Evolutionary conservation across 2,329 filamentous ascomycete species (phyloP), one percentile per base, ranked within the genome.

Genomic region (Calonectria crousiana): DNA sequence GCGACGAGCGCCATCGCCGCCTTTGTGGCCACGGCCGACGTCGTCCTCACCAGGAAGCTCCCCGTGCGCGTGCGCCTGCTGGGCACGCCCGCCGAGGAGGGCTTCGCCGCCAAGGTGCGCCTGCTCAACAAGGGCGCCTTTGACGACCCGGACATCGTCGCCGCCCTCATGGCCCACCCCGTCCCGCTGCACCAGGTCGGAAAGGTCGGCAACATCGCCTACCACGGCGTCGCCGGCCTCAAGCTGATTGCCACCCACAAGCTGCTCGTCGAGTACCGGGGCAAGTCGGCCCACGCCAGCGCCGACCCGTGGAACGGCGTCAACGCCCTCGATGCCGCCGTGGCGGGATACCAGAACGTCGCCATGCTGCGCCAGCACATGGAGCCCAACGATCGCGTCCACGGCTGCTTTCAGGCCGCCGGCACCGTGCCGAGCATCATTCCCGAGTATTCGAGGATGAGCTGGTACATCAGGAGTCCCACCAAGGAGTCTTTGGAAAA

Each of bases 11-110:
- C 83, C 1, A 75, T 87, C 9, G 84, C 84, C 0, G 82, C 84
- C 8, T 87, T 86, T 56, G 78, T 87, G 16, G 85, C 82, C 14
- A 78, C 82, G 0, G 84, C 82, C 82, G 83, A 0, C 13, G 18
- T 47, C 14, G 36, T 65, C 14, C 38, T 87, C 32, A 79, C 81
- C 38, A 53, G 77, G 4, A 14, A 23, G 18, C 79, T 82, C 1
- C 77, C 76, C 2, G 60, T 72, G 3, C 81, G 85, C 2, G 78
- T 87, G 4, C 81, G 84, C 1, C 80, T 87, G 2, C 80, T 87
- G 1, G 86, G 86, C 4, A 87, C 85, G 0, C 86, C 85, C 0
- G 86, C 85, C 0, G 86, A 87, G 60, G 86, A 88, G 70, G 84
- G 84, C 23, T 85, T 84, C 41, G 85, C 85, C 20, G 86, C 86